phyloP scores from a whole-genome alignment of 805 yeast species.

The Cephaloascus albidus region DNA sequence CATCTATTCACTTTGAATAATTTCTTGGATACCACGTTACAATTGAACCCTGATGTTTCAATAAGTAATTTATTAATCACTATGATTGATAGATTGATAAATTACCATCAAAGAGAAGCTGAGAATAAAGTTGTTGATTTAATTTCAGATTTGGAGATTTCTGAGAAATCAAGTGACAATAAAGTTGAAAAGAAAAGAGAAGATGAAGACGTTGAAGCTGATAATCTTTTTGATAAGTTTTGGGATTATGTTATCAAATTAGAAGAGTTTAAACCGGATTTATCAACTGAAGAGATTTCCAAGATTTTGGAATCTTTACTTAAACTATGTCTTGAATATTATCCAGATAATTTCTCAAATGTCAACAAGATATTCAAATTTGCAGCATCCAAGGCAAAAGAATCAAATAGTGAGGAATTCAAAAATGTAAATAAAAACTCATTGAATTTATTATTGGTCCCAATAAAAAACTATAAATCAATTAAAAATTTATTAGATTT shows the following conservation, averaged over 20 bases:
- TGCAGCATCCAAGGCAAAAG: constrained; percentile 17
- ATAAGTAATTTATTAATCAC: constrained; percentile 58
- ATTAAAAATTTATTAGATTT: background rate
- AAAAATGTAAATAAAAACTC: constrained; percentile 3
- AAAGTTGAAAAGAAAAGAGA: constrained; percentile 6
- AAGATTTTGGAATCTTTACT: constrained; percentile 58
- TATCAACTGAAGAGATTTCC: constrained; percentile 60
- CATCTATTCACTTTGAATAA: constrained; percentile 67
- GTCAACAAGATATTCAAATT: constrained; percentile 53
- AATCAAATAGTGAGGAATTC: background rate
- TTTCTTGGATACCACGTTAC: constrained; percentile 55
- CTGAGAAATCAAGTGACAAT: constrained; percentile 6
- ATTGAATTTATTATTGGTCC: constrained; percentile 5
- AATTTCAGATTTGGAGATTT: constrained; percentile 6
- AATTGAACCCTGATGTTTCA: constrained; percentile 63
- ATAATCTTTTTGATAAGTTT: constrained; percentile 48
- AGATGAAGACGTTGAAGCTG: constrained; percentile 1
- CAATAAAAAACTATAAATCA: constrained; percentile 4
- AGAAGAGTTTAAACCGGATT: constrained; percentile 47
- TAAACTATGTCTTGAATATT: constrained; percentile 54
- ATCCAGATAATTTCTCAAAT: constrained; percentile 51
- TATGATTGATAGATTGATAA: constrained; percentile 62
- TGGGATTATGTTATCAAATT: constrained; percentile 56
- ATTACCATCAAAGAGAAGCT: constrained; percentile 34
- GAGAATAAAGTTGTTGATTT: constrained; percentile 4